These are phyloP conservation scores for Phytophthora constricta DNA, from an alignment of 352 stramenopile genomes.

Conservation along the genomic window DNA sequence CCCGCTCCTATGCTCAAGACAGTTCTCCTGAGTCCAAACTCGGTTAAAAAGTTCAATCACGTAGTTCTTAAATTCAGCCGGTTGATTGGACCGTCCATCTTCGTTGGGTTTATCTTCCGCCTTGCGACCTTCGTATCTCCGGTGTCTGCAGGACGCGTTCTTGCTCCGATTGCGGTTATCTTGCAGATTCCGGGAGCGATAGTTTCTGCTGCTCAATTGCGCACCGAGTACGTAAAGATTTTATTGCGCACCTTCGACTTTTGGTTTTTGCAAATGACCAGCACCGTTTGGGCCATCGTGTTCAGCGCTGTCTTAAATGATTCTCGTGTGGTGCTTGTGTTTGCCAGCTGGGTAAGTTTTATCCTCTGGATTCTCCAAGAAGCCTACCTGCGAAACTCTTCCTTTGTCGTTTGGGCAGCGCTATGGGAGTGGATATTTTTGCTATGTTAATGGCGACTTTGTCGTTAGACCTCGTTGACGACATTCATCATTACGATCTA, in stretches of 20 bases:
- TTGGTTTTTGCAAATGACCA: slow-evolving; percentile 21
- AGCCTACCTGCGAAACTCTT: slow-evolving; percentile 8
- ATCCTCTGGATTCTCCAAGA: slow-evolving; percentile 15
- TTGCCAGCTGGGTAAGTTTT: slow-evolving; percentile 19
- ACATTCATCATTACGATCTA: slow-evolving; percentile 16
- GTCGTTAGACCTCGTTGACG: slow-evolving; percentile 9
- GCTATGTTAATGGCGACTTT: background rate
- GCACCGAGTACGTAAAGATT: slow-evolving; percentile 19
- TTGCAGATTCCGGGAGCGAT: slow-evolving; percentile 17
- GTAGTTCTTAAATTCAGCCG: background rate
- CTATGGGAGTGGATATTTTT: slow-evolving; percentile 10
- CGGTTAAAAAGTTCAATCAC: slow-evolving; percentile 17
- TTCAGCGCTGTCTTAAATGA: slow-evolving; percentile 10
- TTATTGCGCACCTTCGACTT: slow-evolving; percentile 27
- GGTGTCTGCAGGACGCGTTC: slow-evolving; percentile 3
- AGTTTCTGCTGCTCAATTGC: slow-evolving; percentile 12
- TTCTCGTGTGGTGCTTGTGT: slow-evolving; percentile 6
- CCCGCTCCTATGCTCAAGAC: slow-evolving; percentile 18
- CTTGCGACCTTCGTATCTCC: slow-evolving; percentile 10
- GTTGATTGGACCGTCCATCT: background rate
- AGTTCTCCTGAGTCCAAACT: slow-evolving; percentile 9
- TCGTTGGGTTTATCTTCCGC: slow-evolving; percentile 3
- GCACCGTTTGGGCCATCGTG: slow-evolving; percentile 15
- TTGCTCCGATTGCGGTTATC: slow-evolving; percentile 12
- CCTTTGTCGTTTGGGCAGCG: background rate